These are phyloP conservation scores for Coemansia asiatica DNA, from an alignment of 192 early-diverging fungal genomes.

Conservation along the genomic window DNA sequence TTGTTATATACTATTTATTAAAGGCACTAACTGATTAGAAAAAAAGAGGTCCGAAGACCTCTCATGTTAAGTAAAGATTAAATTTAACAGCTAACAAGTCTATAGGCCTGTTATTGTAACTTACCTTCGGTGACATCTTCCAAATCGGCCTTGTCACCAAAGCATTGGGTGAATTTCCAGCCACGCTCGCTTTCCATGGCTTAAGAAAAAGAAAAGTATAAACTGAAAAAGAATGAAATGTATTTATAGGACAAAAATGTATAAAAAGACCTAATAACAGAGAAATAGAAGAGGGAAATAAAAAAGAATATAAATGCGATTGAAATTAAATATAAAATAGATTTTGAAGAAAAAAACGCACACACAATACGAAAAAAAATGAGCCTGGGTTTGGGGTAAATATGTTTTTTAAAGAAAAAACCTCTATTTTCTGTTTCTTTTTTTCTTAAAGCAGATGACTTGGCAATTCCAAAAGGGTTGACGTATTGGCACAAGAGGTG, in stretches of 20 bases:
- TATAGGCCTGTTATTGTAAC: not conserved
- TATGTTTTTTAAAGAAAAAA: not conserved
- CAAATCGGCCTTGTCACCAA: constrained; percentile 98
- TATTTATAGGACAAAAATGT: not conserved
- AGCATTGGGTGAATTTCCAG: constrained; percentile 98
- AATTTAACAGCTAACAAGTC: not conserved
- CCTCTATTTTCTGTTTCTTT: constrained; percentile 5
- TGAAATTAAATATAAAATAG: constrained; percentile 1
- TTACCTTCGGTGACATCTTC: constrained; percentile 99
- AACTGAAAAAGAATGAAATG: constrained; percentile 1
- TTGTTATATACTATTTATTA: no score
- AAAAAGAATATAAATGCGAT: not conserved
- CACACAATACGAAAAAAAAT: constrained; percentile 1
- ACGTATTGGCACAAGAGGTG: no score
- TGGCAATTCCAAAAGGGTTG: no score
- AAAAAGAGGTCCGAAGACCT: no score
- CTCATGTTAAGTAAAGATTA: not conserved
- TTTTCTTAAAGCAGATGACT: no score
- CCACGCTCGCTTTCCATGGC: constrained; percentile 56
- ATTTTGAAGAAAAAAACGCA: constrained; percentile 5
- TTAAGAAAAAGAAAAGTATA: constrained; percentile 6
- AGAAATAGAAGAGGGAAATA: constrained; percentile 4
- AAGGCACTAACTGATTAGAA: no score
- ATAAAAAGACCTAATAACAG: constrained; percentile 6
- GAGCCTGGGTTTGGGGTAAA: no score